Base-by-base conservation (phyloP, 768 basidiomycete genomes). In the Gelatoporia subvermispora region DNA sequence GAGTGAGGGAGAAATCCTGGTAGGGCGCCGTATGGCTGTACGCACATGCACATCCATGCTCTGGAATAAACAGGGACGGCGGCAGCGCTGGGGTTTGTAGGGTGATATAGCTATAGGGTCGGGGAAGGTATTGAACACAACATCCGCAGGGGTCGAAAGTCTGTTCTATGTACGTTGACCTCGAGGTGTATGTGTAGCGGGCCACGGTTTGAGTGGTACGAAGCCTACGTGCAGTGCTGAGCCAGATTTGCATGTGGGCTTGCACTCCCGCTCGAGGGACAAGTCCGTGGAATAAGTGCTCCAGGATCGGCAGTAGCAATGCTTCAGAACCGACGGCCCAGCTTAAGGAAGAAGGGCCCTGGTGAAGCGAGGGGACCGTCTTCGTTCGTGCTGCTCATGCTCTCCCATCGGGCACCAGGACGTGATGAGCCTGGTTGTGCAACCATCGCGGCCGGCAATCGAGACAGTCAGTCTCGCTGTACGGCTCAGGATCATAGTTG, bases 311-410 rank as follows among this genome's bases (percentile, higher is more conserved):
- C 47, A 48, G 43, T 65, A 62, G 8, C 60, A n/a, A n/a, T n/a
- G n/a, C n/a, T n/a, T n/a, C n/a, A n/a, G n/a, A n/a, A n/a, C n/a
- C n/a, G n/a, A n/a, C n/a, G n/a, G n/a, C n/a, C n/a, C n/a, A n/a
- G 64, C 3, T 57, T 60, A 9, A 71, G 56, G 58, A 72, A 73
- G 61, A 66, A 67, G 0, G 71, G 71, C 1, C 71, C 68, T 0
- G 72, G 69, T 1, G 66, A 68, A 0, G 62, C 55, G 17, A 68
- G 55, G 9, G 63, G 60, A 22, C 37, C 51, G 28, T 13, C 16
- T 25, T 18, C 35, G 20, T 7, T 34, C 28, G 17, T 7, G 28
- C 28, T 31, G 28, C 28, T 31, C 28, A 31, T 13, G 13, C 28
- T 31, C 7, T 31, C 28, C 28, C 28, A 13, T 16, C 11, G 23